A percentile compares a stretch with the other conserved stretches of the same genome.
Conservation (phyloP, 805 yeast species). For the Candida quercuum region DNA sequence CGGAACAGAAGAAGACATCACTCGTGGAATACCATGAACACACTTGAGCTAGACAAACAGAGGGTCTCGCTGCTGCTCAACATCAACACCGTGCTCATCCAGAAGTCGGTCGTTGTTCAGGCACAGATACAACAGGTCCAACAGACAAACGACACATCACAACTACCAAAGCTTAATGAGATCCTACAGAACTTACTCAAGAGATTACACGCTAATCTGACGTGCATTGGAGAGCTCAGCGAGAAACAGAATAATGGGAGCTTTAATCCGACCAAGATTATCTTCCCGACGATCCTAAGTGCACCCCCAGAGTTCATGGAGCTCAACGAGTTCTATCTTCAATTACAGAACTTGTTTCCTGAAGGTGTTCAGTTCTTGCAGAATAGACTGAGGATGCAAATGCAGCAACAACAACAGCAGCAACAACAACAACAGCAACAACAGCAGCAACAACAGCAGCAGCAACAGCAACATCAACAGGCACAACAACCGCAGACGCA, state of each 20-base stretch:
- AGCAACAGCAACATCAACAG: conserved; percentile 1
- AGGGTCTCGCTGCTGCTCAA: conserved; percentile 18
- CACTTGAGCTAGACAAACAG: conserved; percentile 18
- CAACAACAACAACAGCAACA: conserved; percentile 13
- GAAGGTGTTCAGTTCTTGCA: conserved; percentile 21
- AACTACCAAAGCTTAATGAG: conserved; percentile 13
- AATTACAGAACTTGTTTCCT: conserved; percentile 22
- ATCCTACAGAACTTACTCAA: conserved; percentile 21
- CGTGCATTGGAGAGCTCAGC: conserved; percentile 24
- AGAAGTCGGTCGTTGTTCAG: conserved; percentile 20
- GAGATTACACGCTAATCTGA: conserved; percentile 23
- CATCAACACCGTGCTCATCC: conserved; percentile 22
- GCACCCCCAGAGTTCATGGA: conserved; percentile 24
- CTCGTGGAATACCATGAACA: conserved; percentile 14
- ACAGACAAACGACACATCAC: conserved; percentile 6
- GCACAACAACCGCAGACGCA: conserved; percentile 9
- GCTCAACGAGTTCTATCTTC: conserved; percentile 19
- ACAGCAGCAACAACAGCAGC: conserved; percentile 5
- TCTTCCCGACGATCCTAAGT: conserved; percentile 20
- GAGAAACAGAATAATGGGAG: conserved; percentile 18
- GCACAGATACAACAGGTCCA: conserved; percentile 17
- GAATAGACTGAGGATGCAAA: conserved; percentile 10
- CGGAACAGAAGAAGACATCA: too few relatives aligned
- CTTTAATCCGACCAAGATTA: conserved; percentile 3
- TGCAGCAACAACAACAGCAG: conserved; percentile 10